Percentiles rank a stretch among this genome's conserved stretches.
phyloP scores from a whole-genome alignment of 805 yeast genomes.

The Yarrowia deformans region DNA sequence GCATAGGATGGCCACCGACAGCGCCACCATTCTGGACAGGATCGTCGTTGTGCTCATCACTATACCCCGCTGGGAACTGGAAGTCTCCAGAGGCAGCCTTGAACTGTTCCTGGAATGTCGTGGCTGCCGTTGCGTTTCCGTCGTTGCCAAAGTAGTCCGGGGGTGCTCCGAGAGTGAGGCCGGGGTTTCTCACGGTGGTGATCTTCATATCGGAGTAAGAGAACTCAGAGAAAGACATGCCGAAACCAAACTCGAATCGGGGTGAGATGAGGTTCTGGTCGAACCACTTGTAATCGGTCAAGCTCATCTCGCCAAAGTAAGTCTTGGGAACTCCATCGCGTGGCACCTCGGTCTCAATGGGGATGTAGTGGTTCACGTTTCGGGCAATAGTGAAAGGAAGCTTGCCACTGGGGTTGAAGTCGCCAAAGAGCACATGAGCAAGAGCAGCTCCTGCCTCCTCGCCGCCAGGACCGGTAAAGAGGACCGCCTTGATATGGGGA shows the following conservation, averaged over 20 bases:
- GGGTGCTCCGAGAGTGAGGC: conserved; percentile 51
- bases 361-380: conserved; percentile 57
- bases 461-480: conserved; percentile 65
- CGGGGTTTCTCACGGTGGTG: conserved; percentile 36
- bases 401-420: conserved; percentile 65
- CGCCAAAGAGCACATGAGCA: conserved; percentile 67
- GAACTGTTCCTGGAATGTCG: conserved; percentile 51
- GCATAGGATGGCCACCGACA: conserved; percentile 64
- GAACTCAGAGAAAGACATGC: conserved; percentile 61
- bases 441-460: conserved; percentile 63
- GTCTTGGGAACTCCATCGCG: conserved; percentile 53
- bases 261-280: conserved; percentile 64
- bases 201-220: conserved; percentile 53
- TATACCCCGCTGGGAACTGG: conserved; percentile 32
- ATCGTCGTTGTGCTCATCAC: conserved; percentile 49
- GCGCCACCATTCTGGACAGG: conserved; percentile 61
- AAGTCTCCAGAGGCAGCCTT: conserved; percentile 6
- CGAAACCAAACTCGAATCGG: conserved; percentile 68
- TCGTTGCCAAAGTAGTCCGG: conserved; percentile 14
- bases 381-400: conserved; percentile 70
- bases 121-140: not conserved
- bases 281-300: conserved; percentile 64
- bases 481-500: conserved; percentile 64
- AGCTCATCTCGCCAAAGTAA: conserved; percentile 54
- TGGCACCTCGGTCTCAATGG: conserved; percentile 54